Percentiles rank a stretch among this genome's conserved stretches.
Evolutionary conservation across 768 basidiomycete genomes (phyloP).

Genomic region (Amylocystis lapponica): DNA sequence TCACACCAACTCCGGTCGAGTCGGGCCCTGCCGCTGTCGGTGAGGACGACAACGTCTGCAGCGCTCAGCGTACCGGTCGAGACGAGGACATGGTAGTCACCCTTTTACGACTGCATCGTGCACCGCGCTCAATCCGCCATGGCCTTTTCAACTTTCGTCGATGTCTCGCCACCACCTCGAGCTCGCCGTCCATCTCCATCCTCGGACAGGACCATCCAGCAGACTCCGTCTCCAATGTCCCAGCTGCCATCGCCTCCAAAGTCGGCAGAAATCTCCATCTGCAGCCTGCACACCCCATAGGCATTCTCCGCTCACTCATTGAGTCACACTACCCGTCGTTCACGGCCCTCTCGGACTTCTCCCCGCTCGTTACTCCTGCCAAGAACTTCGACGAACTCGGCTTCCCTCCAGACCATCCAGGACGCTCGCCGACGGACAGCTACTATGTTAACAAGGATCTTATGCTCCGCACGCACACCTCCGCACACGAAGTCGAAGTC

Average conservation of each 20-base stretch:
- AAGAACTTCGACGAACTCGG: slow-evolving; percentile 97
- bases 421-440: slow-evolving; percentile 83
- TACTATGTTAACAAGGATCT: slow-evolving; percentile 90
- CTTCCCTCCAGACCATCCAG: slow-evolving; percentile 91
- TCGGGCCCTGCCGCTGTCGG: no score
- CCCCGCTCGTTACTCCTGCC: slow-evolving; percentile 83
- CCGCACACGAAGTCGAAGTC: slow-evolving; percentile 95
- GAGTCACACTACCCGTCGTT: slow-evolving; percentile 80
- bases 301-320: slow-evolving; percentile 77
- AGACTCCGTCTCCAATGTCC: slow-evolving; percentile 83
- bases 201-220: slow-evolving; percentile 56
- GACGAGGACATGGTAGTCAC: no score
- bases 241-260: slow-evolving; percentile 80
- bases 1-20: no score
- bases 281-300: slow-evolving; percentile 75
- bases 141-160: neutral
- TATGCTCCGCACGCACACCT: slow-evolving; percentile 97
- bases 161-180: neutral
- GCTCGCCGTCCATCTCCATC: slow-evolving; percentile 4
- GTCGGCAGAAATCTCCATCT: slow-evolving; percentile 71
- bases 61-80: no score
- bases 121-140: no score
- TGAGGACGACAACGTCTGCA: no score
- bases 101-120: no score
- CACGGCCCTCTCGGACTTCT: slow-evolving; percentile 67